Conservation (phyloP, 345 rosid species). For the Arabidopsis suecica region DNA sequence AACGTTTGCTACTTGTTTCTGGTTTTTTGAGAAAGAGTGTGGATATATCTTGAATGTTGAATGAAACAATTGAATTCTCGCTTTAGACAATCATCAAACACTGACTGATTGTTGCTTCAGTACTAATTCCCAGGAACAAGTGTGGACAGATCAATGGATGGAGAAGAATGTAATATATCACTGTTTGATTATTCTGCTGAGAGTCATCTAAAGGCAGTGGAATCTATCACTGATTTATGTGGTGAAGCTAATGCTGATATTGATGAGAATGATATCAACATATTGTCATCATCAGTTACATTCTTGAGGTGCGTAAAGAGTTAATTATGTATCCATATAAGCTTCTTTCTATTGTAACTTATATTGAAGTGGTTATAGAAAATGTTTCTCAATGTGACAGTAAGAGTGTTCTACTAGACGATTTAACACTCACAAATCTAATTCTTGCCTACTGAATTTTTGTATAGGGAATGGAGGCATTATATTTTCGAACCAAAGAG, state of each 20-base stretch:
- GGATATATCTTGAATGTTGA: constrained; percentile 4
- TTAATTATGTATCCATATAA: not conserved
- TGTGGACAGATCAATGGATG: constrained; percentile 27
- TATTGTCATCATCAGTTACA: constrained; percentile 60
- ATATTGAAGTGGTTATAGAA: not conserved
- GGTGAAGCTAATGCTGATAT: constrained; percentile 50
- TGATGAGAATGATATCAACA: constrained; percentile 46
- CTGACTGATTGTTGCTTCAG: constrained; percentile 8
- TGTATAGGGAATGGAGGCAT: constrained; percentile 69
- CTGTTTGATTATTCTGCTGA: constrained; percentile 67
- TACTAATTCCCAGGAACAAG: constrained; percentile 24
- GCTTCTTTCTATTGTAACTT: not conserved
- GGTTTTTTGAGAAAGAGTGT: not conserved
- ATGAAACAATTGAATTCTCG: constrained; percentile 8
- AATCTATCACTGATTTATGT: constrained; percentile 58
- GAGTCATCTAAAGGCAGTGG: constrained; percentile 67
- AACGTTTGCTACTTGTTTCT: not conserved
- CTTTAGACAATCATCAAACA: not conserved
- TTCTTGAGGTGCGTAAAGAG: constrained; percentile 63
- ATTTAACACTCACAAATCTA: not conserved
- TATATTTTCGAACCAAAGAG: constrained; percentile 56
- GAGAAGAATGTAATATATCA: constrained; percentile 53
- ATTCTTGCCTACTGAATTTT: not conserved
- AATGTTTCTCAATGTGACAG: not conserved
- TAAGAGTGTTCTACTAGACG: not conserved